Conservation (phyloP, 202 grass and related monocot species). For the Miscanthus sacchariflorus region DNA sequence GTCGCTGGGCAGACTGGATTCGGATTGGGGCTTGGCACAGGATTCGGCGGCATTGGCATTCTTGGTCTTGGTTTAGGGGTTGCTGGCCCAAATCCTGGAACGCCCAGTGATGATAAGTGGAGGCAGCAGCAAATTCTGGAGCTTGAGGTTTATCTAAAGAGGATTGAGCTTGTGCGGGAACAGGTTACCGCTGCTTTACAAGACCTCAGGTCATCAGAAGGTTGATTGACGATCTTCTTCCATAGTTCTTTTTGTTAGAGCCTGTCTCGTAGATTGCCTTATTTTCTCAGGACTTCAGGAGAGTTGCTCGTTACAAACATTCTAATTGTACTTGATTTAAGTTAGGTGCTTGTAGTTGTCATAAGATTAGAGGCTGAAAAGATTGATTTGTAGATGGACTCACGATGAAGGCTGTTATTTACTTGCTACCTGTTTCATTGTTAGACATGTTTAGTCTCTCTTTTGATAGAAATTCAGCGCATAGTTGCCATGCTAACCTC, state of each 20-base stretch:
- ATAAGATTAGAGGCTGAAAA: slow-evolving; percentile 36
- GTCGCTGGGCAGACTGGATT: slow-evolving; percentile 42
- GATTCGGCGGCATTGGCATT: slow-evolving; percentile 43
- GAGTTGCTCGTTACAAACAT: slow-evolving; percentile 14
- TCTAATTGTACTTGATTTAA: slow-evolving; percentile 38
- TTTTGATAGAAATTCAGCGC: slow-evolving; percentile 10
- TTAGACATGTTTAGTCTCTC: background rate
- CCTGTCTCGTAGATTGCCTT: slow-evolving; percentile 1
- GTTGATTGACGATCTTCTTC: slow-evolving; percentile 48
- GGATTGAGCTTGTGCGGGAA: slow-evolving; percentile 82
- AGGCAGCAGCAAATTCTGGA: slow-evolving; percentile 81
- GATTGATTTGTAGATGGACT: slow-evolving; percentile 47
- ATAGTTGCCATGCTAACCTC: background rate
- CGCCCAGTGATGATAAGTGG: slow-evolving; percentile 69
- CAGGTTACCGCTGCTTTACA: slow-evolving; percentile 61
- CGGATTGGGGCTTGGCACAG: slow-evolving; percentile 51
- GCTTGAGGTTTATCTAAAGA: slow-evolving; percentile 86
- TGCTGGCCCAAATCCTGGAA: background rate
- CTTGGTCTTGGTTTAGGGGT: slow-evolving; percentile 30
- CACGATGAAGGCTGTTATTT: slow-evolving; percentile 13
- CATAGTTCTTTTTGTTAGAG: background rate
- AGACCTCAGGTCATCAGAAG: slow-evolving; percentile 63
- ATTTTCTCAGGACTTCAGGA: slow-evolving; percentile 1
- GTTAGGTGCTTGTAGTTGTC: slow-evolving; percentile 28
- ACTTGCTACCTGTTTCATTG: slow-evolving; percentile 26